Conservation (phyloP, 108 stramenopile species). For the Bacterosira constricta region DNA sequence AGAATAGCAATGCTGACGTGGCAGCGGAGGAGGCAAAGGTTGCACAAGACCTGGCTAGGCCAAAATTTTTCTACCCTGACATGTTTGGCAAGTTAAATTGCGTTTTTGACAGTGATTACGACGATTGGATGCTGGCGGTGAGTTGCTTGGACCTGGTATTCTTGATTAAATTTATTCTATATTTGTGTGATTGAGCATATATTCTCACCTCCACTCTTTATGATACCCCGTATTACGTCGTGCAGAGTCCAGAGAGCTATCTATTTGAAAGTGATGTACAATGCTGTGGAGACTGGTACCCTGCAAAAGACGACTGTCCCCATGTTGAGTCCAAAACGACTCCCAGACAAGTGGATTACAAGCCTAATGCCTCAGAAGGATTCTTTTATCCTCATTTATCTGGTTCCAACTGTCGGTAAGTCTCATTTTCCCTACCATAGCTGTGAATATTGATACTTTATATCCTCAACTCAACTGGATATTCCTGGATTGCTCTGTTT, state of each 20-base stretch:
- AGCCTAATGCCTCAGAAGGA: background rate
- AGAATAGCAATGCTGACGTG: background rate
- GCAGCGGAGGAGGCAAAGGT: background rate
- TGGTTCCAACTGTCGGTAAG: constrained; percentile 7
- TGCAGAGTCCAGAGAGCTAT: background rate
- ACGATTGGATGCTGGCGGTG: constrained; percentile 4
- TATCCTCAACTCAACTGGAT: too few species aligned
- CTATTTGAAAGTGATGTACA: background rate
- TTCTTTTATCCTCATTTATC: background rate
- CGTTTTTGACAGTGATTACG: constrained; percentile 2
- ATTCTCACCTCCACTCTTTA: background rate
- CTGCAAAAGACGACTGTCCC: background rate
- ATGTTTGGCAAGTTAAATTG: constrained; percentile 4
- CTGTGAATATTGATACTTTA: background rate
- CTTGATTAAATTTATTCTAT: background rate
- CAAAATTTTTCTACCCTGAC: background rate
- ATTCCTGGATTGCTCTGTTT: too few species aligned
- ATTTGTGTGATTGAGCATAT: background rate
- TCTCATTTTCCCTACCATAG: background rate
- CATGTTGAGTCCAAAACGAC: background rate
- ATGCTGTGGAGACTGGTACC: constrained; percentile 2
- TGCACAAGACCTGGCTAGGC: background rate
- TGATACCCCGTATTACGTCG: background rate
- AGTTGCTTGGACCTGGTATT: background rate
- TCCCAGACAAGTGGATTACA: background rate